These are phyloP conservation scores for Russula griseocarnosa DNA, from an alignment of 768 basidiomycete genomes.

Conservation along the genomic window DNA sequence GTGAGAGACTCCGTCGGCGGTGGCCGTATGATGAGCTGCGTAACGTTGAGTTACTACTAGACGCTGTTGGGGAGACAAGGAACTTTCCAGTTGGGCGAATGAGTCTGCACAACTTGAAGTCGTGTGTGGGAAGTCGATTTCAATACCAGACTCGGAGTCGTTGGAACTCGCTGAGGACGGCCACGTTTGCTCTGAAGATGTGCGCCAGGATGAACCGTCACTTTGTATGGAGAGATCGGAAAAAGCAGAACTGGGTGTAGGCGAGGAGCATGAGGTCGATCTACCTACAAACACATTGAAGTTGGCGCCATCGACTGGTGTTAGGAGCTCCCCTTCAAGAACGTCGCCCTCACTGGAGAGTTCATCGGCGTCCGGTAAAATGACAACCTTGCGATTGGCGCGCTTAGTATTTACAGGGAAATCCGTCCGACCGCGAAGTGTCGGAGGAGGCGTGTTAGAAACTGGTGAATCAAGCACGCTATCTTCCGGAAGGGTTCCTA, in stretches of 20 bases:
- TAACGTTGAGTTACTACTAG: background rate
- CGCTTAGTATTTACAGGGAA: constrained; percentile 29
- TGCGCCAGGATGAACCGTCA: constrained; percentile 31
- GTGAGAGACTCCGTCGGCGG: constrained; percentile 20
- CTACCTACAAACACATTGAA: constrained; percentile 5
- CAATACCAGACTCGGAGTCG: constrained; percentile 23
- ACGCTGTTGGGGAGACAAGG: background rate
- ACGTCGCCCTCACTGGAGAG: constrained; percentile 15
- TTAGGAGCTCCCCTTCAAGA: constrained; percentile 15
- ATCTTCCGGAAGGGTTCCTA: constrained; percentile 53
- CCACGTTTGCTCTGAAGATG: constrained; percentile 28
- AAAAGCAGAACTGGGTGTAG: constrained; percentile 7
- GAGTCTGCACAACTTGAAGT: background rate
- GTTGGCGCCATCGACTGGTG: constrained; percentile 5
- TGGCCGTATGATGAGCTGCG: constrained; percentile 1
- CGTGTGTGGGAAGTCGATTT: constrained; percentile 25
- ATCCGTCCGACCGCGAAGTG: constrained; percentile 31
- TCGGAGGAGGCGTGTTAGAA: constrained; percentile 17
- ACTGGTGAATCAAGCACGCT: constrained; percentile 37
- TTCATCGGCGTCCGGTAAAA: constrained; percentile 27
- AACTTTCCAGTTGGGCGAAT: background rate
- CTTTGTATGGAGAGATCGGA: constrained; percentile 31
- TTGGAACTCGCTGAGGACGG: constrained; percentile 19
- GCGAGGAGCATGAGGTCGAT: constrained; percentile 27
- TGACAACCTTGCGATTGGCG: constrained; percentile 31